Percentiles rank a stretch among this genome's conserved stretches.
Conservation (phyloP, 129 eudicot genomes). For the Pulicaria dysenterica region DNA sequence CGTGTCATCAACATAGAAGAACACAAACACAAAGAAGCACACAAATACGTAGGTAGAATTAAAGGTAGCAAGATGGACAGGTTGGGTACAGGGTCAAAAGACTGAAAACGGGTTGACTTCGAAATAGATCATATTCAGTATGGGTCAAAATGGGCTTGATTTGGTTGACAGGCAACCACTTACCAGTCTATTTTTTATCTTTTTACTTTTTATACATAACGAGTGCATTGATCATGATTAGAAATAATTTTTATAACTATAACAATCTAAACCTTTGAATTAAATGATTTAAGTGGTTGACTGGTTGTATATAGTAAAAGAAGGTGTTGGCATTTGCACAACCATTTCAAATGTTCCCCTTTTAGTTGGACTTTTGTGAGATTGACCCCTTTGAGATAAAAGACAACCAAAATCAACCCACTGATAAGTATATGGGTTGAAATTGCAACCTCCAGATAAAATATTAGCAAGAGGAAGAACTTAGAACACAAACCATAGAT, state of each 20-base stretch:
- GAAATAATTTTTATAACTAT: background rate
- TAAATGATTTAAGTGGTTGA: background rate
- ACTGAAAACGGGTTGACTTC: background rate
- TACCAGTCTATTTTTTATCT: background rate
- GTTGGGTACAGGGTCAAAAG: background rate
- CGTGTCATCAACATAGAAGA: background rate
- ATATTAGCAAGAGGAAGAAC: constrained; percentile 13
- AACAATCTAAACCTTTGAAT: background rate
- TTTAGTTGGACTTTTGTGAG: background rate
- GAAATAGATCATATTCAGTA: background rate
- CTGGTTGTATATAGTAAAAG: background rate
- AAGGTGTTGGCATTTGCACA: background rate
- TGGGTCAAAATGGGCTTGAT: background rate
- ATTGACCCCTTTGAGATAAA: background rate
- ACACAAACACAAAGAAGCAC: constrained; percentile 7
- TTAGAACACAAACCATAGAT: constrained; percentile 50
- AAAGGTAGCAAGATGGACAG: background rate
- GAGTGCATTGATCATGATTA: background rate
- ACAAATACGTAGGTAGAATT: background rate
- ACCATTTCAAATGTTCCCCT: background rate
- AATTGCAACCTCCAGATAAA: background rate
- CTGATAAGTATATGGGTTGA: background rate
- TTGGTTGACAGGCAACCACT: background rate
- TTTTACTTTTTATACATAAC: background rate
- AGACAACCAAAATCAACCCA: background rate